Percentiles rank a stretch among this genome's conserved stretches.
These are phyloP conservation scores for Blastomyces emzantsi DNA, from an alignment of 2,329 filamentous ascomycete species.

Conservation along the genomic window DNA sequence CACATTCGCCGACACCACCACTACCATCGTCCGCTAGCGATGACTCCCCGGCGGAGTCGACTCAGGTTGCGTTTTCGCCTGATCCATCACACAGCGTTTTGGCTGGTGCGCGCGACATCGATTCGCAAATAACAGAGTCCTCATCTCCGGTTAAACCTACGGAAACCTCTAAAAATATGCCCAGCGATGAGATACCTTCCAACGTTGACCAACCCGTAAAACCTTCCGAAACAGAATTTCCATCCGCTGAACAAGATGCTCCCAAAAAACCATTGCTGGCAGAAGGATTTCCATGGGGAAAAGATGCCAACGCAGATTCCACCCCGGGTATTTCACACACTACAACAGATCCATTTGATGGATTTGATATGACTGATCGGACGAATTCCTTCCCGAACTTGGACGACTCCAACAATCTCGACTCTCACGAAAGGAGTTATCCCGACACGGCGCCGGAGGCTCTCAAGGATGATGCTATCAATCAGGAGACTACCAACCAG, in stretches of 20 bases:
- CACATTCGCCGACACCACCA: background rate
- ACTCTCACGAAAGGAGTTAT: background rate
- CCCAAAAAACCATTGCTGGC: background rate
- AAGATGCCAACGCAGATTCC: background rate
- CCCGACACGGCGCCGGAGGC: background rate
- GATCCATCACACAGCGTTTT: background rate
- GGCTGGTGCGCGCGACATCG: background rate
- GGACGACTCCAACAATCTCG: background rate
- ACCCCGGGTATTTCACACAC: background rate
- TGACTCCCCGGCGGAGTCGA: background rate
- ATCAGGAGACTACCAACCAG: background rate
- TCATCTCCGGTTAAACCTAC: background rate
- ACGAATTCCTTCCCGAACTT: slow-evolving; percentile 18
- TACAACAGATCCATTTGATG: slow-evolving; percentile 13
- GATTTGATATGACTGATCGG: slow-evolving; percentile 12
- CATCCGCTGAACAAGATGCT: background rate
- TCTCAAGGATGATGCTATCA: background rate
- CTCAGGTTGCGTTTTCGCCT: background rate
- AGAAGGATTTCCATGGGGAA: background rate
- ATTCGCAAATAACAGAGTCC: background rate
- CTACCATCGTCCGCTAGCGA: background rate
- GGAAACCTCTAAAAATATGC: background rate
- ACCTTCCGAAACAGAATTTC: background rate
- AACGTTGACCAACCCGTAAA: background rate
- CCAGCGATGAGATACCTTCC: background rate